A percentile compares a stretch with the other conserved stretches of the same genome.
Conservation (phyloP, 208 protist species). For the Leishmania turanica region DNA sequence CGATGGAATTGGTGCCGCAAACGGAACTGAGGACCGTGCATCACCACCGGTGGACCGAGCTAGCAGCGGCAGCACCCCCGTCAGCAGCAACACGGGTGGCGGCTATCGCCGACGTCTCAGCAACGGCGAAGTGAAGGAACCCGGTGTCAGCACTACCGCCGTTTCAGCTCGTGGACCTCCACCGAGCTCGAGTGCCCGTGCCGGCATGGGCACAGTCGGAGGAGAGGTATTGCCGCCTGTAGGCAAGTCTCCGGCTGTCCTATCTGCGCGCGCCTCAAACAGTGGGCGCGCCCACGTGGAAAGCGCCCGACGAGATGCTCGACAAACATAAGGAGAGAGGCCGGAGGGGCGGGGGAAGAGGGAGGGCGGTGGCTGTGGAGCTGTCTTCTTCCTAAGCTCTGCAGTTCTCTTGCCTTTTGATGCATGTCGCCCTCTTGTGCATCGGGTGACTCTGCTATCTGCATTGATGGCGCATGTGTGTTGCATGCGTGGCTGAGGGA, state of each 20-base stretch:
- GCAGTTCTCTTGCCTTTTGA: neutral
- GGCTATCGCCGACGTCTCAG: neutral
- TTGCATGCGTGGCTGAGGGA: neutral
- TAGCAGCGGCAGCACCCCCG: neutral
- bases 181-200: neutral
- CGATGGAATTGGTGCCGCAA: neutral
- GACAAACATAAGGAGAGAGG: neutral
- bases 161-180: neutral
- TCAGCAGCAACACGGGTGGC: neutral
- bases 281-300: neutral
- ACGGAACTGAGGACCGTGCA: neutral
- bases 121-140: neutral
- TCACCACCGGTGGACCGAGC: neutral
- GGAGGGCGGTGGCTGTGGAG: too few relatives aligned
- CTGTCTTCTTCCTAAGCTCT: neutral
- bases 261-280: neutral
- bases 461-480: neutral
- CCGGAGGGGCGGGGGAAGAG: too few relatives aligned
- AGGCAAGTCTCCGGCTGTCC: neutral
- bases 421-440: neutral
- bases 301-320: neutral
- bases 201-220: neutral
- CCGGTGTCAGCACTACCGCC: neutral
- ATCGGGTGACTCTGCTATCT: neutral
- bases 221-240: conserved; percentile 5